A percentile compares a stretch with the other conserved stretches of the same genome.
phyloP scores from a whole-genome alignment of 2,329 filamentous ascomycete genomes.

The Coniochaeta pulveracea region DNA sequence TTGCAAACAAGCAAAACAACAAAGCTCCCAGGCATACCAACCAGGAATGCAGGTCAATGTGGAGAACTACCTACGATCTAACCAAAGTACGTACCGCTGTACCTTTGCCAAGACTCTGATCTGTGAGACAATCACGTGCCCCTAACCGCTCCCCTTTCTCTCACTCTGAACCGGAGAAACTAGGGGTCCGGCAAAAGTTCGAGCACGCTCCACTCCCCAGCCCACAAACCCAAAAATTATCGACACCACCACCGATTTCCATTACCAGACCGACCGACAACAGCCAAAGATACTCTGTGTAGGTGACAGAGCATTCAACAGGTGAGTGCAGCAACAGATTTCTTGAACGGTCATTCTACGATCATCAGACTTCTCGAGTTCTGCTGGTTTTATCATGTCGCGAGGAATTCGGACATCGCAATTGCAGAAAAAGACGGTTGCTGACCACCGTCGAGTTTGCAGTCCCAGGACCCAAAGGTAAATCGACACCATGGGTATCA shows the following conservation, averaged over 20 bases:
- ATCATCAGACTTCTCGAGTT: neutral
- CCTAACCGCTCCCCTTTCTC: no score
- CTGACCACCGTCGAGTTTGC: neutral
- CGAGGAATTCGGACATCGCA: no score
- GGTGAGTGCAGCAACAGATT: neutral
- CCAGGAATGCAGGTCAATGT: no score
- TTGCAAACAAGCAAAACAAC: no score
- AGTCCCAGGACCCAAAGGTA: slow-evolving; percentile 4
- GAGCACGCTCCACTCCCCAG: slow-evolving; percentile 1
- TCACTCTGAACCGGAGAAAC: neutral
- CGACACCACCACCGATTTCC: neutral
- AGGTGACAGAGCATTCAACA: slow-evolving; percentile 3
- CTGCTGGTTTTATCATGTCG: neutral
- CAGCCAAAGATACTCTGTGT: slow-evolving; percentile 3
- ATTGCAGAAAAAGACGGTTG: neutral
- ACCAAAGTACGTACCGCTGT: no score
- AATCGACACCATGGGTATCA: slow-evolving; percentile 87
- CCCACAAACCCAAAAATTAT: slow-evolving; percentile 4
- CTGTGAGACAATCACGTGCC: no score
- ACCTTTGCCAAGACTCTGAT: no score
- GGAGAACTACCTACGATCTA: no score
- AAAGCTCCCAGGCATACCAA: no score
- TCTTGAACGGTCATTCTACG: neutral
- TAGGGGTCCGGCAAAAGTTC: slow-evolving; percentile 3
- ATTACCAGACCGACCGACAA: slow-evolving; percentile 3